Conservation (phyloP, 148 eudicot genomes). For the Simmondsia chinensis region DNA sequence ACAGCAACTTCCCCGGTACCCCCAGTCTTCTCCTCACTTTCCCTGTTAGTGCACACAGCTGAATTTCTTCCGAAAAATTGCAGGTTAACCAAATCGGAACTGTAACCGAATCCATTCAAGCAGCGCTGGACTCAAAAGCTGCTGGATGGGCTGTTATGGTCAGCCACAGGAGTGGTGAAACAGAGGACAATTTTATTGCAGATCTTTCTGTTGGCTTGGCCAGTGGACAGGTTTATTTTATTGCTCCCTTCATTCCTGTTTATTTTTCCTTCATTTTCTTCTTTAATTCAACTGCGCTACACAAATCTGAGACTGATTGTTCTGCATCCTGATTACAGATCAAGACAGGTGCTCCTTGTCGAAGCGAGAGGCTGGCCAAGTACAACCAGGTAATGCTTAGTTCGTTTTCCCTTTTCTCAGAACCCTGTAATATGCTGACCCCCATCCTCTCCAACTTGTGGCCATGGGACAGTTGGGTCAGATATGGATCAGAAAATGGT, state of each 20-base stretch:
- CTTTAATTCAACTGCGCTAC: neutral
- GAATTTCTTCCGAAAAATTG: constrained; percentile 4
- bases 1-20: too few species aligned
- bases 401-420: neutral
- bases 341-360: constrained; percentile 99
- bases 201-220: constrained; percentile 98
- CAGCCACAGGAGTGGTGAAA: constrained; percentile 99
- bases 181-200: constrained; percentile 97
- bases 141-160: constrained; percentile 99
- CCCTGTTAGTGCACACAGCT: neutral
- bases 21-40: constrained; percentile 6
- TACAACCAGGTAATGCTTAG: constrained; percentile 69
- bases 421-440: too few species aligned
- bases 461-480: too few species aligned
- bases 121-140: constrained; percentile 95
- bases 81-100: constrained; percentile 98
- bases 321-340: constrained; percentile 32
- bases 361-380: constrained; percentile 95
- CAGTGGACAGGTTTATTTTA: constrained; percentile 75
- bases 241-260: neutral
- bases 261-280: neutral
- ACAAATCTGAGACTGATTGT: constrained; percentile 2
- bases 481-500: too few species aligned
- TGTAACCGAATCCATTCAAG: constrained; percentile 95
- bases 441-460: too few species aligned